phyloP scores from a whole-genome alignment of 306 rosid species.

The Dalbergia cultrata region DNA sequence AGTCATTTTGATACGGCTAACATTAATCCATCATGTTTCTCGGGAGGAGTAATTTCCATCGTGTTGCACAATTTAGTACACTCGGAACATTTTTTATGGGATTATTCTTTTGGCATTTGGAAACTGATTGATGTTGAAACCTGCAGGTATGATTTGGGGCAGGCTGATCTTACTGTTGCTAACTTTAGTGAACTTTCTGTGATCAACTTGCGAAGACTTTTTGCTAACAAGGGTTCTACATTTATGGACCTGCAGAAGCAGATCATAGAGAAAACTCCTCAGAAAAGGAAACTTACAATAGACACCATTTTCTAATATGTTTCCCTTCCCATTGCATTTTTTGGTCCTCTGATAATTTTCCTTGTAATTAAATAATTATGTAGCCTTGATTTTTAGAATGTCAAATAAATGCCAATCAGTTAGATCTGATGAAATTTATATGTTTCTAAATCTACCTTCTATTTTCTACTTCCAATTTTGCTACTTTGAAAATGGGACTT shows the following conservation, averaged over 20 bases:
- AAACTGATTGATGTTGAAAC: conserved; percentile 48
- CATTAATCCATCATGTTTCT: conserved; percentile 15
- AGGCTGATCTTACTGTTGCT: conserved; percentile 98
- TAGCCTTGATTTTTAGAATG: conserved; percentile 29
- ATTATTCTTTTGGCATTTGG: conserved; percentile 23
- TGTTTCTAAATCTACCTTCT: not conserved
- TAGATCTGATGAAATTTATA: conserved; percentile 42
- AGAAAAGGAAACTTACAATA: conserved; percentile 77
- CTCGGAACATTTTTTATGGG: not conserved
- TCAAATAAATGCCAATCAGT: conserved; percentile 49
- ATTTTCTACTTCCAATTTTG: not conserved
- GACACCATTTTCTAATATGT: conserved; percentile 82
- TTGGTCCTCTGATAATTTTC: conserved; percentile 6
- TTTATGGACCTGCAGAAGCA: conserved; percentile 95
- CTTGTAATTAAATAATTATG: conserved; percentile 58
- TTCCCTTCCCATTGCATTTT: conserved; percentile 19
- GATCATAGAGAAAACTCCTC: conserved; percentile 77
- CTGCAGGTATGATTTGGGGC: conserved; percentile 85
- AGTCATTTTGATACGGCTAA: conserved; percentile 7
- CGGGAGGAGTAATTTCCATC: conserved; percentile 16
- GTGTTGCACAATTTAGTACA: conserved; percentile 1
- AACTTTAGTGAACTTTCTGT: conserved; percentile 91
- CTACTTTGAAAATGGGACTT: conserved; percentile 2
- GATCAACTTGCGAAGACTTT: conserved; percentile 92
- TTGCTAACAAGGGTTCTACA: conserved; percentile 88